Conservation (phyloP, 257 asterid species). For the Datura wrightii region DNA sequence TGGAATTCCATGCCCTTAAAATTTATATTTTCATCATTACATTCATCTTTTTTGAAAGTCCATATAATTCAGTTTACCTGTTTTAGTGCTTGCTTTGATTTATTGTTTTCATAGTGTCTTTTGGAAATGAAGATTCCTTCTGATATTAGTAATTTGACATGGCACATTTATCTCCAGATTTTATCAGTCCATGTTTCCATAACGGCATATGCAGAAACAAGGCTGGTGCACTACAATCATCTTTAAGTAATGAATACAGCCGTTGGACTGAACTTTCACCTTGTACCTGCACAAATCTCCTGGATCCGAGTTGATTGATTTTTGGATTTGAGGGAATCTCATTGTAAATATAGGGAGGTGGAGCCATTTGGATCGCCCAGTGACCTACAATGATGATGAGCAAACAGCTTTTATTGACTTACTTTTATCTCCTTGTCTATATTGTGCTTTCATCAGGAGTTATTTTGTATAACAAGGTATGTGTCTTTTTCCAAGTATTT, state of each 20-base stretch:
- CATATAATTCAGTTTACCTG: not conserved
- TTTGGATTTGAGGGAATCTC: constrained; percentile 12
- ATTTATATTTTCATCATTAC: not conserved
- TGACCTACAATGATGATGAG: constrained; percentile 58
- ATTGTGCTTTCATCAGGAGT: constrained; percentile 88
- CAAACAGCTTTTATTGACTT: constrained; percentile 84
- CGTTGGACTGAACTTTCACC: constrained; percentile 10
- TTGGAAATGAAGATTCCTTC: not conserved
- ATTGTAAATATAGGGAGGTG: not conserved
- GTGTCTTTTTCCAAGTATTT: not conserved
- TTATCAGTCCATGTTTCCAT: constrained; percentile 11
- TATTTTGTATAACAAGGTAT: constrained; percentile 93
- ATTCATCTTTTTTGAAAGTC: not conserved
- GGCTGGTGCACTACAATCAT: not conserved
- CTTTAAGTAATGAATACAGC: not conserved
- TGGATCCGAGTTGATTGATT: constrained; percentile 17
- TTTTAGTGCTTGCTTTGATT: not conserved
- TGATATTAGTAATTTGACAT: not conserved
- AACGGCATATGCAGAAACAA: not conserved
- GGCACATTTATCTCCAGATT: not conserved
- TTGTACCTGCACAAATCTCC: constrained; percentile 1
- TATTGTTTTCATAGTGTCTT: not conserved
- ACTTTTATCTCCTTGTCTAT: constrained; percentile 76
- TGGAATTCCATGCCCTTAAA: not conserved
- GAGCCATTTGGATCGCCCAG: not conserved